Evolutionary conservation across 1,284 basidiomycete genomes (phyloP).

Genomic region (Spongispora temasekensis): DNA sequence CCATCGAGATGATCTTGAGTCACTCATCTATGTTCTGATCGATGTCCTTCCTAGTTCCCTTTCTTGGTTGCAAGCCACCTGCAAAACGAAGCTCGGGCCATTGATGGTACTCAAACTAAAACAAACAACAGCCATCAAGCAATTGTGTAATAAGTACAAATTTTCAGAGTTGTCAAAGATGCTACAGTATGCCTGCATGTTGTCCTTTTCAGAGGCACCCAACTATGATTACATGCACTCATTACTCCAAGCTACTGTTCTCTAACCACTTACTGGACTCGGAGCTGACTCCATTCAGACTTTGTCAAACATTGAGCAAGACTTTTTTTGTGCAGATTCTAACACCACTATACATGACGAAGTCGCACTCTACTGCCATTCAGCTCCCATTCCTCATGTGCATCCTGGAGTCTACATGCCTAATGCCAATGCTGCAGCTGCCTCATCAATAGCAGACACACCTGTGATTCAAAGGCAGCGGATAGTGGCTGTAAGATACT

Average conservation of each 20-base stretch:
- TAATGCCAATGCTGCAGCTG: too few relatives aligned
- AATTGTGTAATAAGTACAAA: not conserved
- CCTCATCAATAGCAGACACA: too few relatives aligned
- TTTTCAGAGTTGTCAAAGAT: not conserved
- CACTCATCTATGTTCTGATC: not conserved
- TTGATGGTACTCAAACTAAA: not conserved
- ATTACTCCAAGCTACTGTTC: not conserved
- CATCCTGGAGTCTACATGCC: too few relatives aligned
- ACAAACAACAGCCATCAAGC: not conserved
- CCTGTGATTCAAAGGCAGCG: too few relatives aligned
- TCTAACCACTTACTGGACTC: not conserved
- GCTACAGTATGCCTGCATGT: not conserved
- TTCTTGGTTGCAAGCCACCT: not conserved
- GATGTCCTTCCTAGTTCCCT: not conserved
- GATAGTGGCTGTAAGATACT: too few relatives aligned
- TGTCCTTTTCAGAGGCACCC: not conserved
- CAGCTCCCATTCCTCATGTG: too few relatives aligned
- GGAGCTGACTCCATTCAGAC: too few relatives aligned
- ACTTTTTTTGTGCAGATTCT: too few relatives aligned
- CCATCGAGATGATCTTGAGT: not conserved
- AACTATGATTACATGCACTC: not conserved
- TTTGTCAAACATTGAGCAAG: not conserved
- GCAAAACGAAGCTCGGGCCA: not conserved
- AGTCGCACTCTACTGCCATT: too few relatives aligned
- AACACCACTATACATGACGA: too few relatives aligned